Evolutionary conservation across 2,329 filamentous ascomycete species (phyloP).

Genomic region (Colletotrichum sp.): DNA sequence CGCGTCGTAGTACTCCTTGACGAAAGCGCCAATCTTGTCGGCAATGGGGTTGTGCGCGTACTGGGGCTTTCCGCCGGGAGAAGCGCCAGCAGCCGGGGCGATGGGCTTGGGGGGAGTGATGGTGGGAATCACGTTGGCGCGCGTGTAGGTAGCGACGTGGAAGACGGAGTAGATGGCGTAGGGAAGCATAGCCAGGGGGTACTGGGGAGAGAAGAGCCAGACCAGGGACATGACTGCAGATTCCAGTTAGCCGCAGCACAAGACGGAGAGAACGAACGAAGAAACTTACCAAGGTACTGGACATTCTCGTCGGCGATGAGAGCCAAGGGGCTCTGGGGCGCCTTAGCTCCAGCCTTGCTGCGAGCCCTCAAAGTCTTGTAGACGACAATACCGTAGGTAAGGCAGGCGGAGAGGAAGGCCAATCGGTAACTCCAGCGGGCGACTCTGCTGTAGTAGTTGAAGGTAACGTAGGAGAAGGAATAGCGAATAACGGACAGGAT

Average conservation of each 20-base stretch:
- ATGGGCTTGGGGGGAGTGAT: conserved; percentile 70
- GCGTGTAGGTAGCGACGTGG: conserved; percentile 96
- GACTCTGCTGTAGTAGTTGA: conserved; percentile 82
- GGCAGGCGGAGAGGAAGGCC: conserved; percentile 86
- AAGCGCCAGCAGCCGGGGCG: conserved; percentile 58
- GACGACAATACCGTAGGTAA: conserved; percentile 96
- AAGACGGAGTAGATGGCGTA: conserved; percentile 98
- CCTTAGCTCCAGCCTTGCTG: conserved; percentile 72
- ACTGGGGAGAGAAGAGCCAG: conserved; percentile 92
- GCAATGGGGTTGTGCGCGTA: conserved; percentile 65
- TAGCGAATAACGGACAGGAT: conserved; percentile 86
- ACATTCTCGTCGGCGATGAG: conserved; percentile 92
- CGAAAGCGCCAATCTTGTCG: conserved; percentile 87
- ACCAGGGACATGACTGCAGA: conserved; percentile 84
- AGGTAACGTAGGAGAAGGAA: conserved; percentile 81
- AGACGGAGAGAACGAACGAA: neutral
- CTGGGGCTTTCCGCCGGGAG: conserved; percentile 62
- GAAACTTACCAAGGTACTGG: conserved; percentile 87
- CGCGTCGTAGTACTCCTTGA: conserved; percentile 96
- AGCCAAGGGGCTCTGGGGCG: conserved; percentile 64
- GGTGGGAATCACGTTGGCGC: conserved; percentile 90
- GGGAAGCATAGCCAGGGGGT: conserved; percentile 87
- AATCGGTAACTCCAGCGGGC: conserved; percentile 87
- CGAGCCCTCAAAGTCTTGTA: conserved; percentile 96
- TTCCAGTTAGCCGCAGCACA: neutral